A percentile compares a stretch with the other conserved stretches of the same genome.
Evolutionary conservation across 768 basidiomycete species (phyloP).

Genomic region (Pulveroboletus sp.): DNA sequence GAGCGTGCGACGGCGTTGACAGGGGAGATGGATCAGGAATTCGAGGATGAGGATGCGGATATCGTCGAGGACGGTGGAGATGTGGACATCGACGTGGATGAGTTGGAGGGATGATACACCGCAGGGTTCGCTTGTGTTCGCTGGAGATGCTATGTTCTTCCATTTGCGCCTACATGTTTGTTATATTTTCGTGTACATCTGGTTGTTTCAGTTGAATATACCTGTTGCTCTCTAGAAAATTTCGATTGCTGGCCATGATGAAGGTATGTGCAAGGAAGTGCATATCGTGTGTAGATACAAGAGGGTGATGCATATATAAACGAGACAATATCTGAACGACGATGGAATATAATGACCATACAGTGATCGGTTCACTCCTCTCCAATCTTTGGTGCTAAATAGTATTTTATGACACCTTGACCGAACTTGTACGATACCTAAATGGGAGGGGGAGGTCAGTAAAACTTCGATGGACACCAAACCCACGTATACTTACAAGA

Average conservation of each 20-base stretch:
- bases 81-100: slow-evolving; percentile 11
- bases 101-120: slow-evolving; percentile 9
- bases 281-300: slow-evolving; percentile 12
- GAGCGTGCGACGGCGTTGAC: background rate
- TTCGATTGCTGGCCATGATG: background rate
- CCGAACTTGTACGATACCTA: slow-evolving; percentile 88
- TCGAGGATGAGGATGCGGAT: slow-evolving; percentile 2
- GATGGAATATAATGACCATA: slow-evolving; percentile 5
- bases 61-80: slow-evolving; percentile 6
- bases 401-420: slow-evolving; percentile 87
- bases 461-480: background rate
- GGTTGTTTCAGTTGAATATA: slow-evolving; percentile 13
- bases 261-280: background rate
- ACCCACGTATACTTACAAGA: slow-evolving; percentile 47
- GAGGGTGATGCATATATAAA: slow-evolving; percentile 9
- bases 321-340: slow-evolving; percentile 9
- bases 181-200: slow-evolving; percentile 4
- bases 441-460: background rate
- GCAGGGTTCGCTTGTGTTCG: background rate
- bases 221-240: slow-evolving; percentile 5
- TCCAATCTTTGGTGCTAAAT: slow-evolving; percentile 93
- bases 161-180: background rate
- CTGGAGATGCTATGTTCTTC: slow-evolving; percentile 15
- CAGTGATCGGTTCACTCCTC: slow-evolving; percentile 51
- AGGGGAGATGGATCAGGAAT: background rate